Evolutionary conservation across 305 asterid genomes (phyloP).

Genomic region (Petunia hybrid): DNA sequence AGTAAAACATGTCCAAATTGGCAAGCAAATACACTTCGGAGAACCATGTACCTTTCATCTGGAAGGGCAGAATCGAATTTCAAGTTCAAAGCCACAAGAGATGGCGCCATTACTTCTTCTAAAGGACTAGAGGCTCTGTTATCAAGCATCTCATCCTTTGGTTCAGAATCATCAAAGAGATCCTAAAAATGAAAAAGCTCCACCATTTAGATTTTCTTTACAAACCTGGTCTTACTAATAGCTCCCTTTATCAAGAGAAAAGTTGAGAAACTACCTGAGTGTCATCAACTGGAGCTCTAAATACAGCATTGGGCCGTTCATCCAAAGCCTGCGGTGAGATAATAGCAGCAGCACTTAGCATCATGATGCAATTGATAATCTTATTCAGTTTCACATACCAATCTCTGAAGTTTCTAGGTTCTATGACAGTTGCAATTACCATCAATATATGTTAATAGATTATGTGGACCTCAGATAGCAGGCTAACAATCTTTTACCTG

Average conservation of each 20-base stretch:
- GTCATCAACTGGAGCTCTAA: conserved; percentile 68
- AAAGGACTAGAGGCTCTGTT: conserved; percentile 49
- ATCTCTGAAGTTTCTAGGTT: conserved; percentile 3
- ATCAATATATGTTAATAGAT: background rate
- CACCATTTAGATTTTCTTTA: conserved; percentile 37
- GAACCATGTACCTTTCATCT: conserved; percentile 65
- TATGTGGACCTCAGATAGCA: background rate
- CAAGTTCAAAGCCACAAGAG: conserved; percentile 70
- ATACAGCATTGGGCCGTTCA: conserved; percentile 56
- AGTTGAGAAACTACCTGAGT: conserved; percentile 63
- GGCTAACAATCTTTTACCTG: conserved; percentile 12
- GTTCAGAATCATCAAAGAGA: conserved; percentile 69
- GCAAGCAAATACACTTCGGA: conserved; percentile 31
- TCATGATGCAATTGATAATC: background rate
- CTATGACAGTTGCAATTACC: background rate
- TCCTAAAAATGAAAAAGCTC: conserved; percentile 56
- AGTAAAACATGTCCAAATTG: conserved; percentile 26
- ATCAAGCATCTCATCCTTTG: conserved; percentile 49
- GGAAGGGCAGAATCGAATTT: conserved; percentile 77
- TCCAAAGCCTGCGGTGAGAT: conserved; percentile 51
- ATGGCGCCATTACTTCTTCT: conserved; percentile 70
- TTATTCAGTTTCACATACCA: conserved; percentile 4
- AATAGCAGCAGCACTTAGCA: conserved; percentile 28
- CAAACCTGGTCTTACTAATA: conserved; percentile 15
- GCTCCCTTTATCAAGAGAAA: conserved; percentile 32